Evolutionary conservation across 2,329 filamentous ascomycete species (phyloP), one percentile per base, ranked within the genome.

Genomic region (Trichophyton schoenleinii): DNA sequence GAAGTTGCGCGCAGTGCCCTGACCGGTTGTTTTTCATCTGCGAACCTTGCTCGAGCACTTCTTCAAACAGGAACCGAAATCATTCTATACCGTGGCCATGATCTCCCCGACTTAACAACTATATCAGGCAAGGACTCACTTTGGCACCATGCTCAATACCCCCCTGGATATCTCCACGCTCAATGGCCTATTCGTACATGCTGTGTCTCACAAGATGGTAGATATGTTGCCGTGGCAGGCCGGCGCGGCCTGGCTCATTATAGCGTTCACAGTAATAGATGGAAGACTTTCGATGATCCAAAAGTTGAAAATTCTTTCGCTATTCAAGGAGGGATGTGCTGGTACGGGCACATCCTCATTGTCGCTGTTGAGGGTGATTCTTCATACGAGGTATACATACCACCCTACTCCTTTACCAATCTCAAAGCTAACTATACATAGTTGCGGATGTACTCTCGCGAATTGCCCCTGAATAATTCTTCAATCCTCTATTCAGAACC

Each of bases 181-280:
- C 92, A 99, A 69, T 96, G 94, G 91, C 94, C 94, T 1, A 91
- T 99, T 65, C 85, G 87, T 61, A 87, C 86, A 68, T 87, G 88
- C 18, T 89, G 92, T 57, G 87, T 96, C 59, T 97, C 94, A 0
- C 82, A 89, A 28, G 94, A 99, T 72, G 94, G 94, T 1, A 83
- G 91, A 73, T 99, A 97, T 74, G 84, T 97, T 57, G 94, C 94
- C 3, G 87, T 97, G n/a, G 91, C 94, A n/a, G 94, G 94, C 8
- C 85, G 88, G 64, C 84, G 91, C 67, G 94, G 94, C 0, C 79
- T 99, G 59, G 92, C 92, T 8, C 94, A 99, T 72, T 99, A 99
- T 74, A 97, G 94, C 69, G 84, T 96, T 64, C 88, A 88, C 66
- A 97, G 92, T 70, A 89, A 92, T 31, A 83, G 94, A 62, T 99